Evolutionary conservation across 1,284 basidiomycete genomes (phyloP), one percentile per base, ranked within the genome.

Genomic region (Omphalotus olearius): DNA sequence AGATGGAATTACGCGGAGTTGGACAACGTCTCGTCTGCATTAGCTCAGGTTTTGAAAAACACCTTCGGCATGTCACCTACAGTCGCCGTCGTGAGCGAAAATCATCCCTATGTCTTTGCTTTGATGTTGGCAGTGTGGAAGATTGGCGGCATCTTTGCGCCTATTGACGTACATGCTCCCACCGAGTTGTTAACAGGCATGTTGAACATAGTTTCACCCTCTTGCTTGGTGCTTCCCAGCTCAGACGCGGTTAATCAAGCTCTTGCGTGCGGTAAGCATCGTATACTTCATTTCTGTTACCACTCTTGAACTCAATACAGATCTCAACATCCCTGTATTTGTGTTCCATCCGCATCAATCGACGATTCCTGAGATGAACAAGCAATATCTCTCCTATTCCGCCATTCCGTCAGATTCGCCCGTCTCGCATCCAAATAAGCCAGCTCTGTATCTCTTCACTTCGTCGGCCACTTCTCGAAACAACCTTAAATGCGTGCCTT

Each of bases 401-500:
- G 53, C 61, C 17, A 46, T 37, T 7, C 60, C 58, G 45, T 59
- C 58, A 14, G 5, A 13, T 36, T 11, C 51, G 16, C 50, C 18
- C 62, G 61, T 13, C 13, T 33, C 30, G 13, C 52, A 55, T n/a
- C 42, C 58, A 11, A 42, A 56, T 17, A 59, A 58, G 38, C 58
- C 58, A 41, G 61, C 61, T 7, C 43, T 69, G 7, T 67, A 66
- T 49, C 40, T 69, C 6, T 65, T 66, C 48, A 69, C 67, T 2
- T 69, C 68, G 2, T 69, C 68, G 9, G 67, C 68, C 3, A 67
- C 67, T 4, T 64, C 65, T 3, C 56, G 62, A n/a, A 47, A 56
- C 36, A 69, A 67, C 47, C 61, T 69, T 42, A 69, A 69, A 58
- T 68, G 66, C 45, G 68, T 69, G 13, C 64, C 66, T 4, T 45